Percentiles rank a stretch among this genome's conserved stretches.
phyloP scores from a whole-genome alignment of 257 asterid species.

The Solanum neorickii region DNA sequence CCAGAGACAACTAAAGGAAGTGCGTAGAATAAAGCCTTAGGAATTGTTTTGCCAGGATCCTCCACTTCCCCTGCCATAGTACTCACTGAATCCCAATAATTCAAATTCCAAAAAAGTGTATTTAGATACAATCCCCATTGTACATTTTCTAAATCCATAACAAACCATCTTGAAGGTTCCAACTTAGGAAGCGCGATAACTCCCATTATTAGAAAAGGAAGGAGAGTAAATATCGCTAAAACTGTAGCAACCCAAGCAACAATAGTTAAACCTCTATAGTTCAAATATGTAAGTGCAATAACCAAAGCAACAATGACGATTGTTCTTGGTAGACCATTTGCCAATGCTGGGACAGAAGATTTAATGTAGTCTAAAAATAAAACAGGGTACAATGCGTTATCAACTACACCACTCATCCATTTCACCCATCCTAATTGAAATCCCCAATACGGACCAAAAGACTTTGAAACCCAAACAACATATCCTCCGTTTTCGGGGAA shows the following conservation, averaged over 20 bases:
- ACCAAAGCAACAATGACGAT: slow-evolving; percentile 23
- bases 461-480: slow-evolving; percentile 50
- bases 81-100: slow-evolving; percentile 65
- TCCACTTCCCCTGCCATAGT: slow-evolving; percentile 58
- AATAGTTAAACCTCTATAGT: slow-evolving; percentile 49
- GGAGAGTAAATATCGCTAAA: slow-evolving; percentile 36
- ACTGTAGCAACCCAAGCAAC: slow-evolving; percentile 57
- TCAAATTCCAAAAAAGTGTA: slow-evolving; percentile 63
- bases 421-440: slow-evolving; percentile 62
- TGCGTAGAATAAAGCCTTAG: slow-evolving; percentile 50
- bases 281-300: slow-evolving; percentile 35
- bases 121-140: slow-evolving; percentile 52
- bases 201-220: slow-evolving; percentile 60
- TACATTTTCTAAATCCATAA: slow-evolving; percentile 28
- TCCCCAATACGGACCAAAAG: slow-evolving; percentile 49
- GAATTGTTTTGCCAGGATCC: slow-evolving; percentile 44
- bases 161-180: slow-evolving; percentile 55
- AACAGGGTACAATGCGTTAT: slow-evolving; percentile 58
- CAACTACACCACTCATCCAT: slow-evolving; percentile 64
- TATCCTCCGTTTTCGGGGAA: slow-evolving; percentile 51
- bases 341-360: slow-evolving; percentile 36
- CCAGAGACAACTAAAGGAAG: slow-evolving; percentile 41
- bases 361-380: slow-evolving; percentile 53
- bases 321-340: slow-evolving; percentile 33
- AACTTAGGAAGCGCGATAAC: slow-evolving; percentile 34